A percentile compares a stretch with the other conserved stretches of the same genome.
Evolutionary conservation across 2,329 filamentous ascomycete genomes (phyloP).

Genomic region (Trichoderma citrinoviride): DNA sequence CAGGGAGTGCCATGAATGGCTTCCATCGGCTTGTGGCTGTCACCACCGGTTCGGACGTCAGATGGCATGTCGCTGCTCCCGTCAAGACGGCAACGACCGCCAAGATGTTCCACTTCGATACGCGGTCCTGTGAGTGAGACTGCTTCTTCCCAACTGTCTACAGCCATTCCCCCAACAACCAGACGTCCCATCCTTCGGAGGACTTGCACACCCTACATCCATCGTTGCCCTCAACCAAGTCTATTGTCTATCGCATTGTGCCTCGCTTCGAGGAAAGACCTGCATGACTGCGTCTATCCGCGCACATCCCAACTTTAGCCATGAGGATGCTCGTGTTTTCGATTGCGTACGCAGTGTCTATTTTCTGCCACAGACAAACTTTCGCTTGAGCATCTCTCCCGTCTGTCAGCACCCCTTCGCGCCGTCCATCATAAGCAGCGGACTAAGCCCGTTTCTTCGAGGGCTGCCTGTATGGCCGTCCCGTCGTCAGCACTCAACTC

Average conservation of each 20-base stretch:
- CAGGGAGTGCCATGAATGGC: neutral
- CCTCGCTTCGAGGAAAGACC: neutral
- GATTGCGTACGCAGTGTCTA: neutral
- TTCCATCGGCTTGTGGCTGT: constrained; percentile 16
- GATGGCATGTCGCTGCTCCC: neutral
- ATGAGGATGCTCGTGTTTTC: neutral
- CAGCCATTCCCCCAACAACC: no score
- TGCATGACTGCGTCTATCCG: neutral
- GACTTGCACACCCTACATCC: no score
- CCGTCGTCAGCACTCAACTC: constrained; percentile 11
- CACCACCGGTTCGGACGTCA: constrained; percentile 3
- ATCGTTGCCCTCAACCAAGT: neutral
- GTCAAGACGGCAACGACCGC: constrained; percentile 1
- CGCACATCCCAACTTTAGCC: neutral
- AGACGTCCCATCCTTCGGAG: no score
- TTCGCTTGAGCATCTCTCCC: neutral
- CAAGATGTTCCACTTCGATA: neutral
- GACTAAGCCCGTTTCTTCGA: neutral
- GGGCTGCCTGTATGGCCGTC: neutral
- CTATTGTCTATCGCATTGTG: neutral
- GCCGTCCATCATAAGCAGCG: neutral
- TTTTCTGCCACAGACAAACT: neutral
- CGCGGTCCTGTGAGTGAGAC: neutral
- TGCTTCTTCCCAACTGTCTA: neutral
- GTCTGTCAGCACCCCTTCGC: neutral